These are phyloP conservation scores for Boletus mariae DNA, from an alignment of 1,284 basidiomycete species.

Conservation along the genomic window DNA sequence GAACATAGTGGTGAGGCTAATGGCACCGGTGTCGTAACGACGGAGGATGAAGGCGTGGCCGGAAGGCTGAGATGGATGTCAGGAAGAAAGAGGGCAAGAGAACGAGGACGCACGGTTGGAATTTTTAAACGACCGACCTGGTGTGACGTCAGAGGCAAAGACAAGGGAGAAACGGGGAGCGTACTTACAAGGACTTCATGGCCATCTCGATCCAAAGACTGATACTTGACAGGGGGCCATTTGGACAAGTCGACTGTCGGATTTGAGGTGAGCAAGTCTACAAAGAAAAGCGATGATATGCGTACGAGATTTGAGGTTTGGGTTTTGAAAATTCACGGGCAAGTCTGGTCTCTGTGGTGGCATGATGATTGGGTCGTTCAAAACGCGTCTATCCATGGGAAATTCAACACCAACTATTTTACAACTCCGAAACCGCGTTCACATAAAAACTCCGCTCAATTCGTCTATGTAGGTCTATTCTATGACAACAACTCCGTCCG, in stretches of 20 bases:
- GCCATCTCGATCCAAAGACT: slow-evolving; percentile 77
- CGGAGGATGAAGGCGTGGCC: slow-evolving; percentile 94
- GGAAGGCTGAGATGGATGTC: slow-evolving; percentile 43
- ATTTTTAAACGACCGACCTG: slow-evolving; percentile 92
- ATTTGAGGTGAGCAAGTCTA: neutral
- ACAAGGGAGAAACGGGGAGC: slow-evolving; percentile 18
- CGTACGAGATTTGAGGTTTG: slow-evolving; percentile 39
- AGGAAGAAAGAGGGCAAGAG: neutral
- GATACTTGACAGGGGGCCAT: slow-evolving; percentile 73
- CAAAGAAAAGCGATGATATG: accelerated
- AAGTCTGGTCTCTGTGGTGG: slow-evolving; percentile 36
- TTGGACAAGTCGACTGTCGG: slow-evolving; percentile 27
- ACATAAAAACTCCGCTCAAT: too few species aligned
- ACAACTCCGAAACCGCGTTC: slow-evolving; percentile 28
- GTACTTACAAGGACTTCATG: slow-evolving; percentile 72
- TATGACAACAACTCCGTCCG: slow-evolving; percentile 47
- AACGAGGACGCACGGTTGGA: slow-evolving; percentile 63
- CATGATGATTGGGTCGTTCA: slow-evolving; percentile 23
- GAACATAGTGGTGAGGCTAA: slow-evolving; percentile 97
- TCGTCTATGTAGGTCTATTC: neutral
- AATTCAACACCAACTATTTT: slow-evolving; percentile 32
- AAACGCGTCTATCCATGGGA: slow-evolving; percentile 32
- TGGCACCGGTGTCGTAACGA: slow-evolving; percentile 92
- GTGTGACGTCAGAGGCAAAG: slow-evolving; percentile 18
- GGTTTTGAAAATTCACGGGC: slow-evolving; percentile 39